Evolutionary conservation across 2,329 filamentous ascomycete species (phyloP).

Genomic region (Nigrospora osmanthi): DNA sequence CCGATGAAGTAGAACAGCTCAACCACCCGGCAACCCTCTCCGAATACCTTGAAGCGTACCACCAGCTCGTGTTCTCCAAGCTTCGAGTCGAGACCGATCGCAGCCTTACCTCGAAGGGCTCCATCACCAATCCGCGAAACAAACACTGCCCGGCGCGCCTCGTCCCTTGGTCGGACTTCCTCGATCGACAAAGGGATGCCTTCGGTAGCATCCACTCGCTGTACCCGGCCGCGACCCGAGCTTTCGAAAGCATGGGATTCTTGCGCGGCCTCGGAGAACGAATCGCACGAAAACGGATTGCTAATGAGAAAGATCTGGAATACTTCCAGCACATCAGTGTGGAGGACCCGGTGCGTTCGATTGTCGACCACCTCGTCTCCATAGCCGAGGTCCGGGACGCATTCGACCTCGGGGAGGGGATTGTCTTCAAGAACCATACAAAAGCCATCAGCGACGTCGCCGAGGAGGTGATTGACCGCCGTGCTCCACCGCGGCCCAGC

Average conservation of each 20-base stretch:
- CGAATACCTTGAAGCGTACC: conserved; percentile 22
- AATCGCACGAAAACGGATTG: conserved; percentile 8
- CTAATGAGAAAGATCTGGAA: conserved; percentile 21
- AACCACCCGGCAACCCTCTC: conserved; percentile 16
- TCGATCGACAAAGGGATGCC: conserved; percentile 12
- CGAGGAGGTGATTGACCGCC: conserved; percentile 7
- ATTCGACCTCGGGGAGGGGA: conserved; percentile 18
- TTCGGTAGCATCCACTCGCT: conserved; percentile 13
- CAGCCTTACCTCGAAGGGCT: conserved; percentile 15
- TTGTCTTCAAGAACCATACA: conserved; percentile 23
- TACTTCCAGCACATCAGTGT: conserved; percentile 19
- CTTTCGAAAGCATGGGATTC: conserved; percentile 16
- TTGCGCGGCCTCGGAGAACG: conserved; percentile 14
- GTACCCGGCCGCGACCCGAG: conserved; percentile 11
- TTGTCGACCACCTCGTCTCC: conserved; percentile 19
- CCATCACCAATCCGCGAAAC: conserved; percentile 18
- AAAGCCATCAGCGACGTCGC: conserved; percentile 16
- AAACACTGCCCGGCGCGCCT: conserved; percentile 21
- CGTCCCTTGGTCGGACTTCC: conserved; percentile 19
- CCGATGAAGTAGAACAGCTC: conserved; percentile 9
- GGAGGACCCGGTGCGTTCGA: conserved; percentile 19
- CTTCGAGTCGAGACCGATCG: conserved; percentile 16
- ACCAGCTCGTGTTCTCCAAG: conserved; percentile 14
- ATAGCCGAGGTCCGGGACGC: conserved; percentile 9
- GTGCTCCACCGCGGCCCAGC: conserved; percentile 2